Conservation (phyloP, 306 rosid genomes). For the Pterocarpus macrocarpus region DNA sequence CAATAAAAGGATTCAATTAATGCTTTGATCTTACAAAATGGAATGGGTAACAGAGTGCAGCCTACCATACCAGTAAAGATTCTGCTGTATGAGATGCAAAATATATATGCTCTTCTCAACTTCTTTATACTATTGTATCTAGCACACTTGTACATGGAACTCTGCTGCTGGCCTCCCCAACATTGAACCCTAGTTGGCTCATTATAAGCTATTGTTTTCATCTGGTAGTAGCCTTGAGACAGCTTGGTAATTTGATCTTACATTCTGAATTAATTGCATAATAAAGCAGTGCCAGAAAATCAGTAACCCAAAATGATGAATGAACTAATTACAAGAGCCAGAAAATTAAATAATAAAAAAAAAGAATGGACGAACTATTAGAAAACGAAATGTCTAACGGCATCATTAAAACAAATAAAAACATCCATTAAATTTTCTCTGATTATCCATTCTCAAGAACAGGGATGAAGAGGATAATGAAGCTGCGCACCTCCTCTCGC, state of each 20-base stretch:
- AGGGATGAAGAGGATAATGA: too few relatives aligned
- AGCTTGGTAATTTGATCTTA: constrained; percentile 79
- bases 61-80: constrained; percentile 34
- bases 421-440: too few relatives aligned
- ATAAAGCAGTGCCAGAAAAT: constrained; percentile 23
- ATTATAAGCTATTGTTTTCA: constrained; percentile 48
- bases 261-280: constrained; percentile 60
- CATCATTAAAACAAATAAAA: too few relatives aligned
- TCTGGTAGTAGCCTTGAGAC: constrained; percentile 51
- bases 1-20: neutral
- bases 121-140: constrained; percentile 14
- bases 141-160: constrained; percentile 6
- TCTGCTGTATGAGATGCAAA: constrained; percentile 36
- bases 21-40: neutral
- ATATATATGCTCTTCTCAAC: constrained; percentile 2
- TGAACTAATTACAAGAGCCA: neutral
- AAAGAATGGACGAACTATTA: neutral
- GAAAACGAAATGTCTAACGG: too few relatives aligned
- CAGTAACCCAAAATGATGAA: neutral
- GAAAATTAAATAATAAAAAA: constrained; percentile 2
- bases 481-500: too few relatives aligned
- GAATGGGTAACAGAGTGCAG: neutral
- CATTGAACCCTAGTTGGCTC: constrained; percentile 42
- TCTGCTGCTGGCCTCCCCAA: constrained; percentile 16
- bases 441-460: too few relatives aligned